A percentile compares a stretch with the other conserved stretches of the same genome.
phyloP scores from a whole-genome alignment of 2,329 filamentous ascomycete species.

The Alternaria sp. region DNA sequence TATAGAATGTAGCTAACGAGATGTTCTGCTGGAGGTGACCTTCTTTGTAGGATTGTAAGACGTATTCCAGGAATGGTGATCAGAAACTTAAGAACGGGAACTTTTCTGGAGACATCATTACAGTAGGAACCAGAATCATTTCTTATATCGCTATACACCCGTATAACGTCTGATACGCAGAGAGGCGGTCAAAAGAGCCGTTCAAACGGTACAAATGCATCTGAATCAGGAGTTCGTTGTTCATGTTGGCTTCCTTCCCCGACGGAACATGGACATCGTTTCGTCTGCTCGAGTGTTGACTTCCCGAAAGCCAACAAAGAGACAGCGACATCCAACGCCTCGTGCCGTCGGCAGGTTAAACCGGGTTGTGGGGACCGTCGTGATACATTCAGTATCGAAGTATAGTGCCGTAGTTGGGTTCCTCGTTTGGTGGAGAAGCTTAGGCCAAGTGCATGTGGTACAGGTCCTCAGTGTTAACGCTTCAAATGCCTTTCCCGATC shows the following conservation, averaged over 20 bases:
- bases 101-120: neutral
- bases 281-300: conserved; percentile 9
- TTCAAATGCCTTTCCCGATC: neutral
- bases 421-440: neutral
- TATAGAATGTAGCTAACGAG: neutral
- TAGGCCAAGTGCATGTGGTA: conserved; percentile 1
- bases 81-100: neutral
- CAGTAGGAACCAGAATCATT: neutral
- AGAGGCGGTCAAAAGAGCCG: conserved; percentile 22
- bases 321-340: neutral
- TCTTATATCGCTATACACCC: conserved; percentile 9
- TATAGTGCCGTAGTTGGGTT: neutral
- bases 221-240: conserved; percentile 9
- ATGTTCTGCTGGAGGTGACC: neutral
- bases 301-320: conserved; percentile 13
- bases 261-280: conserved; percentile 13
- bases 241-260: conserved; percentile 22
- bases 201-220: conserved; percentile 16
- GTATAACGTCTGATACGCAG: neutral
- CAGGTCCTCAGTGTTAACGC: neutral
- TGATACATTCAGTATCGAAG: neutral
- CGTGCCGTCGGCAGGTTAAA: neutral
- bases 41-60: neutral
- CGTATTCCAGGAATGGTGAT: neutral
- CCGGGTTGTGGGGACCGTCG: neutral